Conservation (phyloP, 2,329 filamentous ascomycete species). For the Scleromitrula shiraiana region DNA sequence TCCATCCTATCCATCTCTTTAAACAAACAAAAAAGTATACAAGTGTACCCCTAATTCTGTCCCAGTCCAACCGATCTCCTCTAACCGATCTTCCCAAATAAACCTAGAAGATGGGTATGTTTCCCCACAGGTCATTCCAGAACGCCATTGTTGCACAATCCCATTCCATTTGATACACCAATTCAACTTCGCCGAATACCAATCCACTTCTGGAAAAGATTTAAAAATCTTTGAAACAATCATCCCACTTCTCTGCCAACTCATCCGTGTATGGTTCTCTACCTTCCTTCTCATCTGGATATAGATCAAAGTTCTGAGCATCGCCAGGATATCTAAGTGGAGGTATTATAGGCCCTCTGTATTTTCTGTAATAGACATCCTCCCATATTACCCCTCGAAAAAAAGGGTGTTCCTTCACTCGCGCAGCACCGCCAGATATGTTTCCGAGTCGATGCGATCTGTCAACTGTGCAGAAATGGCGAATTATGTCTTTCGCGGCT, state of each 20-base stretch:
- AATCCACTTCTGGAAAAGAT: neutral
- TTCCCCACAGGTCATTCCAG: neutral
- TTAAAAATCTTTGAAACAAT: conserved; percentile 63
- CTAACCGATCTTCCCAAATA: neutral
- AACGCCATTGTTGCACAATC: conserved; percentile 8
- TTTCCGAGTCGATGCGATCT: conserved; percentile 72
- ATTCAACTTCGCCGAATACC: conserved; percentile 1
- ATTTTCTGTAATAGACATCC: conserved; percentile 54
- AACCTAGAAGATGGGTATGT: neutral
- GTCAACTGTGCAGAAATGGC: conserved; percentile 69
- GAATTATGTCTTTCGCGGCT: conserved; percentile 67
- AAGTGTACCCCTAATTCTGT: conserved; percentile 1
- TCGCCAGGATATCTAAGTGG: conserved; percentile 65
- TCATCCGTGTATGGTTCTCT: conserved; percentile 62
- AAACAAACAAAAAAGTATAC: neutral
- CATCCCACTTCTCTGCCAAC: conserved; percentile 60
- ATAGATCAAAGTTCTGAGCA: conserved; percentile 73
- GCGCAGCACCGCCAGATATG: conserved; percentile 62
- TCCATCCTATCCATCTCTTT: neutral
- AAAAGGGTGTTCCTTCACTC: conserved; percentile 70
- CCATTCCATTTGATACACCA: conserved; percentile 1
- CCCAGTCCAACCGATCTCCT: conserved; percentile 1
- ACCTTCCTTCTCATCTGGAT: conserved; percentile 65
- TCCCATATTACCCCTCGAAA: conserved; percentile 70
- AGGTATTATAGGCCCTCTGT: conserved; percentile 66